Percentiles rank a stretch among this genome's conserved stretches.
These are phyloP conservation scores for Euphorbia neoarborescens DNA, from an alignment of 441 rosid species.

Conservation along the genomic window DNA sequence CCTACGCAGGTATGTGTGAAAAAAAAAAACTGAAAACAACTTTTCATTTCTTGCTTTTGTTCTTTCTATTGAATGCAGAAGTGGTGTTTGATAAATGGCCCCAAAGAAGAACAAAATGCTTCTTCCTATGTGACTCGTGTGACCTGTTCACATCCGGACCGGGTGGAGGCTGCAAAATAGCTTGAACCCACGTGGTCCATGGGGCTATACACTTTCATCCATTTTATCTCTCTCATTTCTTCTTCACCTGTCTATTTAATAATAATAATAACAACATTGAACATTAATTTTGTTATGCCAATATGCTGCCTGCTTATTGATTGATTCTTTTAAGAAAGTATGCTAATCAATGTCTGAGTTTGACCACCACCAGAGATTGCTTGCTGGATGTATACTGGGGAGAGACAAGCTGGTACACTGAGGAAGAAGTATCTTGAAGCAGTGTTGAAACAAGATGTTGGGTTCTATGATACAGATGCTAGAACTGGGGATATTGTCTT, in stretches of 20 bases:
- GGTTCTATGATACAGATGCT: constrained; percentile 95
- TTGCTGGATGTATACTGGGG: constrained; percentile 98
- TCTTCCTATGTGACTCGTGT: constrained; percentile 11
- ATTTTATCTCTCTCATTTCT: constrained; percentile 14
- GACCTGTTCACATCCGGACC: constrained; percentile 26
- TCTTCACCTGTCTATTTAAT: constrained; percentile 26
- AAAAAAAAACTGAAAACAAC: neutral
- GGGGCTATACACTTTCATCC: constrained; percentile 32
- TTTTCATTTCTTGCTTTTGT: constrained; percentile 12
- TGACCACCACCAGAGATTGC: constrained; percentile 52
- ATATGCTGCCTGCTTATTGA: neutral
- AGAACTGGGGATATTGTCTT: constrained; percentile 95
- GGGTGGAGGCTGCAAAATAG: constrained; percentile 19
- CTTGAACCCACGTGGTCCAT: constrained; percentile 46
- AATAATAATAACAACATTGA: neutral
- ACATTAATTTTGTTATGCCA: neutral
- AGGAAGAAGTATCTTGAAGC: constrained; percentile 91
- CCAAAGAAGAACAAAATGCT: constrained; percentile 9
- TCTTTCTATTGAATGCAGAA: constrained; percentile 5
- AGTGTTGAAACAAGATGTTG: constrained; percentile 91
- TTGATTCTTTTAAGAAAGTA: neutral
- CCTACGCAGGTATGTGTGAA: constrained; percentile 80
- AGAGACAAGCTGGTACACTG: constrained; percentile 77
- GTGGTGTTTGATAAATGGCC: constrained; percentile 10
- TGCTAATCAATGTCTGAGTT: neutral